Base-by-base conservation (phyloP, 2,329 filamentous ascomycete species). In the Didymella exigua region DNA sequence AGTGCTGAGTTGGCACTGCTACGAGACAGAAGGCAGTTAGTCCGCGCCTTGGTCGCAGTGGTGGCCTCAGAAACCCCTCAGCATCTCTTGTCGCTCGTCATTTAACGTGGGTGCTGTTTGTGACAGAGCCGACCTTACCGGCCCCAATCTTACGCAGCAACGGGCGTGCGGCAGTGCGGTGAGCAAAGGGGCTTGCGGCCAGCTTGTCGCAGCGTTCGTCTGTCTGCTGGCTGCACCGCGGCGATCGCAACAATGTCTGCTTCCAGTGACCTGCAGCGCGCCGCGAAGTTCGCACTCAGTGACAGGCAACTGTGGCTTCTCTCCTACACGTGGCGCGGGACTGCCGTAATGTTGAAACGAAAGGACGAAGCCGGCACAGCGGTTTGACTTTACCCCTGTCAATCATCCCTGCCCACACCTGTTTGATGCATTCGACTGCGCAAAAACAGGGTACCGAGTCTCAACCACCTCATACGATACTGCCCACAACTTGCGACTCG, bases 301-400 rank as follows among this genome's bases (percentile, higher is more conserved):
- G 43, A 45, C 45, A 45, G 47, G 49, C 63, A 49, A 54, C 54
- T 65, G 56, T 61, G 65, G 61, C 61, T 58, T 53, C 34, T 41
- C 51, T 47, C 61, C 61, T 54, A 61, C 65, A 69, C 65, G 65
- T 67, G 67, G 65, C 64, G 62, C 54, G 54, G 57, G 54, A 57
- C 56, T 50, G 54, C 60, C 58, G 60, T 57, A 52, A 63, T 56
- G 54, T 61, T 63, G 65, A 70, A 71, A 66, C 67, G 19, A 46
- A 60, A 64, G 53, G 50, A 56, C 58, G 48, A 61, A 64, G 62
- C 68, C 68, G 63, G 58, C 60, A 53, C 52, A 43, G 48, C 60
- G 67, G 68, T 69, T 64, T 51, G 56, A 54, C 41, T 30, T 4
- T 43, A 43, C 56, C 60, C 58, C 60, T 63, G 55, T 53, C 55